phyloP scores from a whole-genome alignment of 768 basidiomycete genomes.

The Nidularia sp. region DNA sequence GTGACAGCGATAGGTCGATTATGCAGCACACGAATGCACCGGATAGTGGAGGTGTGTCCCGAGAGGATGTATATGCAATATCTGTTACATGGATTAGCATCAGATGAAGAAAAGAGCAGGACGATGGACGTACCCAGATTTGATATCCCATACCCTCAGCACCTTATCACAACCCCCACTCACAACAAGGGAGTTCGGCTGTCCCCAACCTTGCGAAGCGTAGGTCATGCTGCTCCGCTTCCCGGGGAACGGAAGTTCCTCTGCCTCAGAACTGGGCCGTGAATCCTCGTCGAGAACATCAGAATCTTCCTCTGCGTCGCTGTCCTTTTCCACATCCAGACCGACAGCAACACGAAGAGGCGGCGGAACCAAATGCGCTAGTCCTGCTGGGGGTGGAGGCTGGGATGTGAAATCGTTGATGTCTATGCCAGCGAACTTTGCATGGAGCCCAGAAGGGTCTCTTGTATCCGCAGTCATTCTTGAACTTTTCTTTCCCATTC shows the following conservation, averaged over 20 bases:
- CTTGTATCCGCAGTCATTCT: not conserved
- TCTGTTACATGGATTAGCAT: conserved; percentile 14
- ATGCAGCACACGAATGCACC: conserved; percentile 86
- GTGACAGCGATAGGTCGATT: conserved; percentile 86
- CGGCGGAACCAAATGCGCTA: not conserved
- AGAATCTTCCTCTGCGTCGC: not conserved
- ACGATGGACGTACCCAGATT: conserved; percentile 60
- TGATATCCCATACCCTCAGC: conserved; percentile 89
- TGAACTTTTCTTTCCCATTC: not conserved
- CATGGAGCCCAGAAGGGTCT: not conserved
- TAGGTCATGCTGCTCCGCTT: conserved; percentile 53
- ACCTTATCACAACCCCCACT: conserved; percentile 92
- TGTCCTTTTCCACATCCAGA: not conserved
- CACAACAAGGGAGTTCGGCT: conserved; percentile 76
- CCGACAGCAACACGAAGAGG: not conserved
- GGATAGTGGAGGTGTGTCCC: conserved; percentile 88
- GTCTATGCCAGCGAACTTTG: not conserved
- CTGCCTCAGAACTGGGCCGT: not conserved
- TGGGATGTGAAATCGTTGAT: not conserved
- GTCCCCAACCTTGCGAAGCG: conserved; percentile 86
- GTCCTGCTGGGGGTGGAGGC: not conserved
- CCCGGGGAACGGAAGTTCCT: conserved; percentile 7
- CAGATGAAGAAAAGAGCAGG: not conserved
- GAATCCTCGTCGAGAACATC: not conserved
- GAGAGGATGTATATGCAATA: conserved; percentile 74